Evolutionary conservation across 2,329 filamentous ascomycete species (phyloP).

Genomic region (Claviceps arundinis): DNA sequence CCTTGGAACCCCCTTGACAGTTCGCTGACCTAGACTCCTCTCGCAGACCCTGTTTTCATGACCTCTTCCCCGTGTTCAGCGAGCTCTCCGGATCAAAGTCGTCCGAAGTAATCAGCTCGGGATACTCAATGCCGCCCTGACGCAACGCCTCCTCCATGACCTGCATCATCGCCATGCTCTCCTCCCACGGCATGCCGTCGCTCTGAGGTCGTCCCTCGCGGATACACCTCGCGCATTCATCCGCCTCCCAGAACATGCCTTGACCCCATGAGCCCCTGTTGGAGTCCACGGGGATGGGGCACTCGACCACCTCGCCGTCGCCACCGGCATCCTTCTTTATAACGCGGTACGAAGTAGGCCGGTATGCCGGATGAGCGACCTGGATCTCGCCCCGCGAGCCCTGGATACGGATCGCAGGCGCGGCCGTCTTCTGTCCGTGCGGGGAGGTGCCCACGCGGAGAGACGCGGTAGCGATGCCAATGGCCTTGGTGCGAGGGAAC

Average conservation of each 20-base stretch:
- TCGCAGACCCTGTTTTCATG: too few relatives aligned
- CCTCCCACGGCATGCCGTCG: slow-evolving; percentile 52
- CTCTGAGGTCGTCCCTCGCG: slow-evolving; percentile 69
- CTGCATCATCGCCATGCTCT: slow-evolving; percentile 80
- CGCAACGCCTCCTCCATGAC: slow-evolving; percentile 42
- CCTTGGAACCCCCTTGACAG: too few relatives aligned
- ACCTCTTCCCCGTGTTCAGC: slow-evolving; percentile 42
- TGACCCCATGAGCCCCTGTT: slow-evolving; percentile 43
- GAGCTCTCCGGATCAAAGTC: slow-evolving; percentile 46
- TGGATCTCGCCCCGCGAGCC: slow-evolving; percentile 73
- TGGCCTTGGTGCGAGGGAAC: slow-evolving; percentile 56
- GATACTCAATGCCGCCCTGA: slow-evolving; percentile 41
- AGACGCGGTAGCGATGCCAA: slow-evolving; percentile 58
- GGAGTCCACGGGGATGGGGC: slow-evolving; percentile 37
- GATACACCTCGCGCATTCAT: slow-evolving; percentile 62
- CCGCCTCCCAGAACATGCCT: slow-evolving; percentile 84
- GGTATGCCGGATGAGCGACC: slow-evolving; percentile 58
- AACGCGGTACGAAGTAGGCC: slow-evolving; percentile 52
- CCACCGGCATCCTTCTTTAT: slow-evolving; percentile 39
- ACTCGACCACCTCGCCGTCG: slow-evolving; percentile 36
- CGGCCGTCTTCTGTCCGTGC: slow-evolving; percentile 43
- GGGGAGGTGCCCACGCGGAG: slow-evolving; percentile 50
- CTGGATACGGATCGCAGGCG: slow-evolving; percentile 65
- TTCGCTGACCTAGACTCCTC: too few relatives aligned
- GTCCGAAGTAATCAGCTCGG: slow-evolving; percentile 41